Percentiles rank a stretch among this genome's conserved stretches.
Conservation (phyloP, 805 yeast genomes). For the Saccharomyces jurei region DNA sequence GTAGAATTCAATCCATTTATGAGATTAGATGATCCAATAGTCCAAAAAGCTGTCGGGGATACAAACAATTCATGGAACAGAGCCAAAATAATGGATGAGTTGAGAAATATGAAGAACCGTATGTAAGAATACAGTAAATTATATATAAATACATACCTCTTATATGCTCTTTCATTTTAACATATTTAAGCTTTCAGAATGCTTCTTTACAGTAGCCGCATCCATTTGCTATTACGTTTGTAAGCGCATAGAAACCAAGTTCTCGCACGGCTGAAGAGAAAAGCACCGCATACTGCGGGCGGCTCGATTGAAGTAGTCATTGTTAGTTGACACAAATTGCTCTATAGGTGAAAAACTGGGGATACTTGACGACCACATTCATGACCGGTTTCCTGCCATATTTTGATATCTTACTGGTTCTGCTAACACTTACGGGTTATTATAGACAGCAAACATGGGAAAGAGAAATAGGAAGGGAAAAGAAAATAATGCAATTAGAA, state of each 20-base stretch:
- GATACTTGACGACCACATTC: background rate
- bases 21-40: constrained; percentile 59
- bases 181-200: background rate
- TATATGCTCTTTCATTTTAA: background rate
- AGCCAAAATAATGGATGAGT: constrained; percentile 56
- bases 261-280: background rate
- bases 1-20: constrained; percentile 80
- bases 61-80: constrained; percentile 29
- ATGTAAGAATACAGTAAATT: constrained; percentile 22
- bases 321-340: background rate
- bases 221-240: background rate
- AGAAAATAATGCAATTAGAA: background rate
- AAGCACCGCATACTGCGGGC: constrained; percentile 5
- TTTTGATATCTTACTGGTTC: background rate
- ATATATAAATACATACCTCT: background rate
- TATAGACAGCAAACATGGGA: background rate
- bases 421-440: background rate
- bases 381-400: background rate
- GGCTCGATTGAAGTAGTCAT: background rate
- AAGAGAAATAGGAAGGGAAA: background rate
- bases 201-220: background rate
- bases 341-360: background rate
- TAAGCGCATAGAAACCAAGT: background rate
- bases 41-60: constrained; percentile 53
- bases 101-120: constrained; percentile 72